These are phyloP conservation scores for Fagopyrum esculentum DNA, from an alignment of 148 eudicot genomes.

Conservation along the genomic window DNA sequence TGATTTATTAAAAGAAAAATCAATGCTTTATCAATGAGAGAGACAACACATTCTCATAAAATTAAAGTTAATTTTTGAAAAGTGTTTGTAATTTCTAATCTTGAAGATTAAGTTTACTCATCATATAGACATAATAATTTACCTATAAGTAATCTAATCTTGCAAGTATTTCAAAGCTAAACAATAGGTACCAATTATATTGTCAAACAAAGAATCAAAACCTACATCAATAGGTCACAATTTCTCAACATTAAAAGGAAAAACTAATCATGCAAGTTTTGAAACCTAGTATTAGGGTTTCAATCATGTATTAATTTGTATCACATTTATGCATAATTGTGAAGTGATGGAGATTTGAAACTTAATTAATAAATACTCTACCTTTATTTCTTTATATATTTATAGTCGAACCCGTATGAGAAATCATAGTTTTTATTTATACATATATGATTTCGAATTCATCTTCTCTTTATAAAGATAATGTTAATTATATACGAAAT, in stretches of 20 bases:
- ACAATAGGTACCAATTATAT: neutral
- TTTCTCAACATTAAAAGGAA: neutral
- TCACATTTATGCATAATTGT: too few species aligned
- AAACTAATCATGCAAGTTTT: too few species aligned
- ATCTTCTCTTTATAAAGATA: too few species aligned
- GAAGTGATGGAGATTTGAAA: too few species aligned
- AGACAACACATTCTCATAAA: neutral
- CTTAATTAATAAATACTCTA: too few species aligned
- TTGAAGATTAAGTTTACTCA: constrained; percentile 7
- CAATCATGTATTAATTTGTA: too few species aligned
- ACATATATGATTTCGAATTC: too few species aligned
- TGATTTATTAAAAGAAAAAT: neutral
- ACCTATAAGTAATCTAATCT: neutral
- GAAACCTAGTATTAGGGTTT: too few species aligned
- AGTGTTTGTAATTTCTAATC: neutral
- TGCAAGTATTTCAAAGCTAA: neutral
- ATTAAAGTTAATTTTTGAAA: neutral
- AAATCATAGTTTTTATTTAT: too few species aligned
- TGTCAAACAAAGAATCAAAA: constrained; percentile 2
- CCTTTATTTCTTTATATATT: too few species aligned
- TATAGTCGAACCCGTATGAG: too few species aligned
- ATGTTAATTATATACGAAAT: too few species aligned
- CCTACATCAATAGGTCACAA: neutral
- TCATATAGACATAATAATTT: neutral
- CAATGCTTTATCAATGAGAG: neutral